A percentile compares a stretch with the other conserved stretches of the same genome.
phyloP scores from a whole-genome alignment of 495 filamentous ascomycete species.

The Darksidea phi region DNA sequence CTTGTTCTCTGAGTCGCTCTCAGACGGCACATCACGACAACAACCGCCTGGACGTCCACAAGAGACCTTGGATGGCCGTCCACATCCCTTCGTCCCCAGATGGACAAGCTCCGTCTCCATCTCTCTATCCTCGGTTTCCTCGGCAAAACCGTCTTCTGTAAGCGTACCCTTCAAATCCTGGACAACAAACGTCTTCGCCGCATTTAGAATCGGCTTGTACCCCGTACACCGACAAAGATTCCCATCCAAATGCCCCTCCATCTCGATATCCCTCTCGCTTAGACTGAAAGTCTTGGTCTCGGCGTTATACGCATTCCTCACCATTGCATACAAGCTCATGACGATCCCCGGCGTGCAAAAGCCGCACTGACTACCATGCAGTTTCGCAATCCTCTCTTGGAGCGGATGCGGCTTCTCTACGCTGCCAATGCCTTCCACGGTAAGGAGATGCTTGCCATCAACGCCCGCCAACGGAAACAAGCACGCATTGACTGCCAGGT shows the following conservation, averaged over 20 bases:
- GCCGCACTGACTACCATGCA: conserved; percentile 45
- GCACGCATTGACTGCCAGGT: conserved; percentile 34
- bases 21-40: conserved; percentile 40
- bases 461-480: conserved; percentile 39
- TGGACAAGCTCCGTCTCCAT: conserved; percentile 13
- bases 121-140: conserved; percentile 8
- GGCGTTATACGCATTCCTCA: conserved; percentile 45
- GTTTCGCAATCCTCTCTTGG: conserved; percentile 47
- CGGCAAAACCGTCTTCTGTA: conserved; percentile 22
- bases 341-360: conserved; percentile 48
- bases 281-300: conserved; percentile 38
- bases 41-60: conserved; percentile 47
- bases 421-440: conserved; percentile 46
- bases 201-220: conserved; percentile 48
- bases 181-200: conserved; percentile 52
- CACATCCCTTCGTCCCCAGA: conserved; percentile 8
- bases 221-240: conserved; percentile 49
- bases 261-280: conserved; percentile 42
- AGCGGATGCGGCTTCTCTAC: conserved; percentile 44
- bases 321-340: conserved; percentile 47
- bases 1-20: conserved; percentile 21
- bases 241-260: conserved; percentile 46
- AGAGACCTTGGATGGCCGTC: conserved; percentile 16
- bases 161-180: conserved; percentile 47
- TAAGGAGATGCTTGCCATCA: conserved; percentile 48